Base-by-base conservation (phyloP, 805 yeast genomes). In the Suhomyces sp. region DNA sequence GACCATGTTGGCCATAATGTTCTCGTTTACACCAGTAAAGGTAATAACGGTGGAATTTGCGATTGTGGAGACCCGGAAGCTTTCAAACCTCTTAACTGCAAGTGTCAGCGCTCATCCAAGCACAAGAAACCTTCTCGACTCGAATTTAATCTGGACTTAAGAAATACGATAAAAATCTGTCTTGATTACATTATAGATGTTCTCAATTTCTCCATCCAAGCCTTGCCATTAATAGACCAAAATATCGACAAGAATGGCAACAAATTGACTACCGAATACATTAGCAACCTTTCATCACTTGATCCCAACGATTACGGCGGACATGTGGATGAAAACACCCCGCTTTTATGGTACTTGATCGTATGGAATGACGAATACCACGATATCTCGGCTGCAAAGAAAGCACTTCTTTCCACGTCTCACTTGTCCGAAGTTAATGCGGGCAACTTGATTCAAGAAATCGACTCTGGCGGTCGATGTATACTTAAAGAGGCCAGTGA, bases 281-380 rank as follows among this genome's bases (percentile, higher is more conserved):
- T 64, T 73, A 21, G 25, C 15, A 20, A 26, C 6, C 17, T 26
- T 3, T 50, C 71, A 2, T 44, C 57, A 4, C 52, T 70, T 6
- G 64, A 72, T 0, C 27, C 42, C 3, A 43, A 42, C 14, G 46
- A 43, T 17, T 71, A 71, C 38, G 65, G 62, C 8, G 54, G 51
- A 0, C 55, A 44, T 0, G 41, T 33, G 7, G 76, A 70, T 44
- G 15, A 14, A 6, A 68, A 71, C 45, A 40, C 66, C 2, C 31
- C 37, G 10, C 38, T 63, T 10, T 31, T 34, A 25, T 79, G 73
- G 62, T 58, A 65, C 26, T 63, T 83, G 20, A 51, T 81, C 15
- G 63, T 83, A n/a, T 85, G 90, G 83, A 85, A 85, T 54, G 95
- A 85, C 51, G 93, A 85, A 48, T 70, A 67, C 44, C 93, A 85